Evolutionary conservation across 1,284 basidiomycete species (phyloP).

Genomic region (Athelia psychrophila): DNA sequence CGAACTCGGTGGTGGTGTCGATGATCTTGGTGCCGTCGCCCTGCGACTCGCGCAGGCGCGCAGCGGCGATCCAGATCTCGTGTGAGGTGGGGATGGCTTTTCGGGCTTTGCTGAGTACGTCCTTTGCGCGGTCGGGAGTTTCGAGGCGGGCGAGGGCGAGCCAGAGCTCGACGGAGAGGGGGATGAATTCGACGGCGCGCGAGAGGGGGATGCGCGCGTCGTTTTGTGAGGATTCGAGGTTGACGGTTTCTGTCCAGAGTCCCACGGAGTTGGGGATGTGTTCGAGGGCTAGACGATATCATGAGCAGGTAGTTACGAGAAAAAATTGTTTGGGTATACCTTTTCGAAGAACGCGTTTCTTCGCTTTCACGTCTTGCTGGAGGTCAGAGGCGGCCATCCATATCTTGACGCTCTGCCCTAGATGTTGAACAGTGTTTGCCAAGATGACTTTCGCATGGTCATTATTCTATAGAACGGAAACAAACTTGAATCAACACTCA

Average conservation of each 20-base stretch:
- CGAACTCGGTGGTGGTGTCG: conserved; percentile 88
- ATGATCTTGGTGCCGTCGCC: conserved; percentile 71
- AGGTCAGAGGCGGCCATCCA: conserved; percentile 94
- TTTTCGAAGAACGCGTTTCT: conserved; percentile 92
- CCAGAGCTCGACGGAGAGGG: conserved; percentile 95
- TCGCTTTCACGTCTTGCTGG: conserved; percentile 82
- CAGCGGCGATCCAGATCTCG: conserved; percentile 99
- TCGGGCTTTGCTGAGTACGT: conserved; percentile 94
- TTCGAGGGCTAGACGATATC: conserved; percentile 70
- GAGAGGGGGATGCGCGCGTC: conserved; percentile 92
- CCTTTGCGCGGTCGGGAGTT: conserved; percentile 85
- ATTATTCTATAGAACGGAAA: conserved; percentile 68
- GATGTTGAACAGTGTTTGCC: conserved; percentile 90
- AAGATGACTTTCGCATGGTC: conserved; percentile 95
- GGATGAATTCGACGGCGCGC: conserved; percentile 95
- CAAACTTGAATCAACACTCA: conserved; percentile 8
- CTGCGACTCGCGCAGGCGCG: conserved; percentile 86
- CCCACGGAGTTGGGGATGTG: conserved; percentile 96
- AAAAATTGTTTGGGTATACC: conserved; percentile 38
- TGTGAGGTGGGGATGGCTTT: conserved; percentile 94
- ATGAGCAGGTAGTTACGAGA: conserved; percentile 1
- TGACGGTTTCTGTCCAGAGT: conserved; percentile 98
- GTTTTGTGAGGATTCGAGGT: conserved; percentile 85
- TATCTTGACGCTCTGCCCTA: conserved; percentile 92
- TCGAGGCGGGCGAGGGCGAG: conserved; percentile 94